Base-by-base conservation (phyloP, 73 alveolate genomes). In the Tetrahymena malaccensis region DNA sequence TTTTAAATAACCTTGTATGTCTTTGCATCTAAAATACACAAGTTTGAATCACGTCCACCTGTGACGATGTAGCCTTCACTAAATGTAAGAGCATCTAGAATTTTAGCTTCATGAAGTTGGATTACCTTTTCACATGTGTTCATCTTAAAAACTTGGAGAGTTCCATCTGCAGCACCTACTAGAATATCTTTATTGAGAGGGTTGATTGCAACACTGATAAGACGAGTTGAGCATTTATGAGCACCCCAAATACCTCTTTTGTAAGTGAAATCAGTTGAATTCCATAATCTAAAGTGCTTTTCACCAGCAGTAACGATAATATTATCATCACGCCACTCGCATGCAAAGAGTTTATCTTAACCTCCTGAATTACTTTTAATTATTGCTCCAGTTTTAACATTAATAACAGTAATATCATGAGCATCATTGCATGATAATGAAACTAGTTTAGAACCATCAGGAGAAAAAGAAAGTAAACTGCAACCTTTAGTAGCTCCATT, bases 291-390 rank as follows among this genome's bases (percentile, higher is more conserved):
- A 96, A 85, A 99, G 96, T 99, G 99, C 85, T 98, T 97, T 22
- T 98, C 98, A 11, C 99, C 99, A 15, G 97, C 99, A 84, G 99
- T 98, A 1, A 98, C 99, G 95, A 99, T 98, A 93, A 96, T 98
- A 85, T 93, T 96, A 56, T 99, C 99, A 93, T 94, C 96, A 94
- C 95, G 97, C 97, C 99, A 98, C 44, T 98, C 98, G 38, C 98
- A 37, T 94, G 97, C 98, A 22, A 98, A 96, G 22, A 98, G 97
- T 94, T 95, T 96, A 37, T 98, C 99, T 84, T 97, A 96, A 94
- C 97, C 99, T 57, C 99, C 99, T 57, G 96, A 96, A 37, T 85
- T 96, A 44, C 96, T 94, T 93, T 96, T 97, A 43, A 96, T 96
- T 96, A 96, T 94, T 58, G 98, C 97, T 97, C 94, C 89, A 70